Evolutionary conservation across 805 yeast species (phyloP).

Genomic region (Yamadazyma ubonensis): DNA sequence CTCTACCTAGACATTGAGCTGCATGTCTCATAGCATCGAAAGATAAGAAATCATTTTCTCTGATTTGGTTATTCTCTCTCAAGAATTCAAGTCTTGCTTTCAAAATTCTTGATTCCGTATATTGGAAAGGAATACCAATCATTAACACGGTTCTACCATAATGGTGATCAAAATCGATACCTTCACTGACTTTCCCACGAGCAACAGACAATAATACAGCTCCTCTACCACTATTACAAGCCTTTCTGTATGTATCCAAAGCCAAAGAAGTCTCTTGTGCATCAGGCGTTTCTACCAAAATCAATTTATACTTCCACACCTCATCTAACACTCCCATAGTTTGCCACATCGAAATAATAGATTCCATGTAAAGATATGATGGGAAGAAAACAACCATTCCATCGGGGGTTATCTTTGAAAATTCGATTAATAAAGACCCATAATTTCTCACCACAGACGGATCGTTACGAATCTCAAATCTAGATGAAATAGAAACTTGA

Average conservation of each 20-base stretch:
- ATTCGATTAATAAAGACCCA: slow-evolving; percentile 89
- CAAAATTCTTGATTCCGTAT: slow-evolving; percentile 92
- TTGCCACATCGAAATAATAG: slow-evolving; percentile 98
- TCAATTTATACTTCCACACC: slow-evolving; percentile 96
- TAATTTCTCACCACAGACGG: slow-evolving; percentile 97
- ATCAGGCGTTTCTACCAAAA: slow-evolving; percentile 97
- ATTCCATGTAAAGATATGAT: slow-evolving; percentile 94
- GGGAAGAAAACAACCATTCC: slow-evolving; percentile 98
- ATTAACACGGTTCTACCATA: slow-evolving; percentile 95
- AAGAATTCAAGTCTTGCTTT: slow-evolving; percentile 93
- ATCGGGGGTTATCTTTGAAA: slow-evolving; percentile 94
- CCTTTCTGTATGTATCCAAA: slow-evolving; percentile 90
- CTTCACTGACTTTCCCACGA: slow-evolving; percentile 98
- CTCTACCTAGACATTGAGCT: slow-evolving; percentile 97
- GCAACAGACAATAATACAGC: slow-evolving; percentile 96
- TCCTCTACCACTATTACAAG: slow-evolving; percentile 96
- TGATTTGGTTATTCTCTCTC: slow-evolving; percentile 87
- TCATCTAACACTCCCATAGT: slow-evolving; percentile 97
- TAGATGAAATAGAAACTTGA: slow-evolving; percentile 93
- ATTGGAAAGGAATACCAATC: slow-evolving; percentile 99
- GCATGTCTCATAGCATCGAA: slow-evolving; percentile 99
- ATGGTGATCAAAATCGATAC: slow-evolving; percentile 98
- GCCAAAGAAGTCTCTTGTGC: slow-evolving; percentile 98
- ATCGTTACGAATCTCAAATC: slow-evolving; percentile 95
- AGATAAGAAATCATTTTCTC: slow-evolving; percentile 91